Evolutionary conservation across 768 basidiomycete genomes (phyloP), one percentile per base, ranked within the genome.

Genomic region (Mrakia hoshinonis): DNA sequence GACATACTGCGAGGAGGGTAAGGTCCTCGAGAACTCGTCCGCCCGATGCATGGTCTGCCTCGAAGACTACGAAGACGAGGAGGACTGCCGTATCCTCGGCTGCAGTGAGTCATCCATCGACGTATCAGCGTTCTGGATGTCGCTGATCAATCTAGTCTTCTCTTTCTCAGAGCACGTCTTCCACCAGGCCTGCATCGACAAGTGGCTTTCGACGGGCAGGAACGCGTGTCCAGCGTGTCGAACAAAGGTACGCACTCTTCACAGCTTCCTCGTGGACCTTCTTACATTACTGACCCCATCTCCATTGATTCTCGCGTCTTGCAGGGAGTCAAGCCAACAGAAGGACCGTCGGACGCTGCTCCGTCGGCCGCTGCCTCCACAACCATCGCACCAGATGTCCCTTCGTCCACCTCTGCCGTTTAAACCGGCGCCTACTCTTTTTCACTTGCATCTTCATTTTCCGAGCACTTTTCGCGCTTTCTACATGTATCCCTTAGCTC

Each of bases 211-310:
- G 78, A 86, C 84, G 6, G 92, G 92, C 3, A 84, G 87, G 69
- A 96, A 96, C 76, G 91, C 91, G 71, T 96, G 93, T 78, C 93
- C 93, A 43, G 91, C 91, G 9, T 96, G 93, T 81, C 87, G 93
- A n/a, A 71, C 80, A 4, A 79, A 80, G 68, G 81, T 76, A 10
- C 22, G 68, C 26, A 26, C 2, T 66, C 47, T 26, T 5, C 24
- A 60, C n/a, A 60, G 29, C 9, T 60, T 31, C 55, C 29, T 29
- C 24, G 6, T 43, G 15, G 6, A 6, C 7, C 43, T 6, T 7
- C 43, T 43, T 43, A 7, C 43, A 43, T 7, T n/a, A 15, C 43
- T 43, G 7, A 43, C 15, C 43, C 6, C 15, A 43, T 43, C 6
- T 43, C 43, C 43, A n/a, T n/a, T 43, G 43, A 15, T 43, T 43